Evolutionary conservation across 352 stramenopile genomes (phyloP), one percentile per base, ranked within the genome.

Genomic region (Phytophthora rubi): DNA sequence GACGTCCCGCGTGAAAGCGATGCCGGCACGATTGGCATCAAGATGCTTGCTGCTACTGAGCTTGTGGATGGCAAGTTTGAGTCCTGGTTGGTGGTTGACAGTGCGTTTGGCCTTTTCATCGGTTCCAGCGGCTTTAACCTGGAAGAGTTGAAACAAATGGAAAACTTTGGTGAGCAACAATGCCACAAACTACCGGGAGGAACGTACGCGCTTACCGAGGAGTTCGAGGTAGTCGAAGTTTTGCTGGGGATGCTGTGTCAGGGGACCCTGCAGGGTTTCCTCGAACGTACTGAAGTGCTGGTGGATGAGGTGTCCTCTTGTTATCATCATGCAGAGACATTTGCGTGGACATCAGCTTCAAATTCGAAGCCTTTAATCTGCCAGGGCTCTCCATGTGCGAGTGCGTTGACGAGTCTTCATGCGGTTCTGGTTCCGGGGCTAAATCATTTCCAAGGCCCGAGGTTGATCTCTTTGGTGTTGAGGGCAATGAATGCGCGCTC

Each of bases 121-220:
- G 75, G 21, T 15, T 79, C 73, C 23, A 88, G 67, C 1, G 78
- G 57, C 18, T 83, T 83, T n/a, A 88, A 58, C 53, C 79, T 89
- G 48, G 4, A 54, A 12, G 33, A 56, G 57, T 18, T 4, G 4
- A 73, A 3, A 8, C 42, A 51, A 45, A 56, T 5, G 32, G 15
- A 33, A 39, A 16, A 18, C 3, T 18, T 45, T n/a, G 12, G 35
- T 65, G 30, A 72, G 26, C 37, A 74, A 58, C 21, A 35, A 35
- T 35, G 32, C 32, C 23, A 26, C 23, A 26, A 1, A 1, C 23
- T 26, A 26, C 23, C n/a, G n/a, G n/a, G 23, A 26, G 23, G 23
- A 26, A 35, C 32, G 32, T 39, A 39, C 33, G 33, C 33, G 33
- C 42, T 53, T 61, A 81, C 74, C 62, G 73, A n/a, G 67, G 58